Evolutionary conservation across 2,329 filamentous ascomycete genomes (phyloP), one percentile per base, ranked within the genome.

Genomic region (Aaosphaeria pasadenensis): DNA sequence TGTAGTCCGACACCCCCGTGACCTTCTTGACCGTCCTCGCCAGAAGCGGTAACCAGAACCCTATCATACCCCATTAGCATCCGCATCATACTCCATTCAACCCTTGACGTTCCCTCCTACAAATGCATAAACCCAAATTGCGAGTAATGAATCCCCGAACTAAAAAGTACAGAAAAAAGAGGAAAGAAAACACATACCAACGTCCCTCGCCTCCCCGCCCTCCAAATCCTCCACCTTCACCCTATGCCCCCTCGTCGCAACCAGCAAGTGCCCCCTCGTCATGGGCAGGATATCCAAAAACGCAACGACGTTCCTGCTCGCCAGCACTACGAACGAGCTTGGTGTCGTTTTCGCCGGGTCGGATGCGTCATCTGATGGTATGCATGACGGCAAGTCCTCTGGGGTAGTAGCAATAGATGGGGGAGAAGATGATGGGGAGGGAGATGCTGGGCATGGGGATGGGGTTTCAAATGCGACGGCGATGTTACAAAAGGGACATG

Each of bases 221-320:
- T 76, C 77, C 44, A 91, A 77, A 64, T 91, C 87, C 3, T 83
- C 85, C 35, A 96, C 77, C 66, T 91, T 95, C 53, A 85, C 81
- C 48, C 84, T 81, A 75, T 97, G 94, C 33, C 75, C 66, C 38
- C 94, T 81, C 6, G 91, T 88, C 46, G 87, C 89, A 32, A 97
- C 79, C 0, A 97, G 80, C 5, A 96, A 71, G 75, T 97, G 92
- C 1, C 91, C 91, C 1, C 77, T 77, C 0, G 88, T 87, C 44
- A 97, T 82, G 1, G 94, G 94, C 76, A 95, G 82, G 62, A 96
- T 96, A 73, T 97, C 92, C 59, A 97, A 80, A 72, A 97, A 97
- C 39, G 91, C 91, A 53, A 97, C 74, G 30, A 94, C 83, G 52
- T 84, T 70, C 1, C 84, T 84, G 1, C 89, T 94, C 2, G 88